Evolutionary conservation across 768 basidiomycete genomes (phyloP).

Genomic region (Jaapia argillacea): DNA sequence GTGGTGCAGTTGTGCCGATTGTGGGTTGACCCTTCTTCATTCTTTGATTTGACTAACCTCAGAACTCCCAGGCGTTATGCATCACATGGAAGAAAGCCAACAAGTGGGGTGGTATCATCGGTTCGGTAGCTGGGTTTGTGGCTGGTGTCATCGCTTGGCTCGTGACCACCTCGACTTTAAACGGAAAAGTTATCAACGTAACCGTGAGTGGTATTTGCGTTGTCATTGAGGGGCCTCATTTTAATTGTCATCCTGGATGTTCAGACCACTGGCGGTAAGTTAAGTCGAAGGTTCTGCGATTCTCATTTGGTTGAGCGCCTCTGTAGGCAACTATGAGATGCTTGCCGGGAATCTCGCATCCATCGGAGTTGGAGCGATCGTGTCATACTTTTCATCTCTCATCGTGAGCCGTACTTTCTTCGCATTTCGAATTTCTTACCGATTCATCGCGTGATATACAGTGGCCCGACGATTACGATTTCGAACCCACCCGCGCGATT

Average conservation of each 20-base stretch:
- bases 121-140: conserved; percentile 58
- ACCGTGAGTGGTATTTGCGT: conserved; percentile 38
- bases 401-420: conserved; percentile 36
- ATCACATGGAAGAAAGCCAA: conserved; percentile 84
- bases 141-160: conserved; percentile 79
- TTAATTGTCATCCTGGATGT: neutral
- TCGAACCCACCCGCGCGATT: conserved; percentile 68
- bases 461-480: conserved; percentile 82
- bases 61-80: too few relatives aligned
- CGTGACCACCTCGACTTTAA: conserved; percentile 63
- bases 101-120: conserved; percentile 75
- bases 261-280: conserved; percentile 43
- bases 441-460: too few relatives aligned
- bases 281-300: neutral
- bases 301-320: neutral
- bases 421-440: conserved; percentile 20
- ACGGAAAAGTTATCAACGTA: conserved; percentile 64
- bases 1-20: conserved; percentile 80
- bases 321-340: conserved; percentile 49
- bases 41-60: too few relatives aligned
- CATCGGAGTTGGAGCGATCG: conserved; percentile 71
- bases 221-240: too few relatives aligned
- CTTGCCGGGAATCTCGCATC: conserved; percentile 82
- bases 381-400: conserved; percentile 54
- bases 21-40: too few relatives aligned